Evolutionary conservation across 2,329 filamentous ascomycete species (phyloP), one percentile per base, ranked within the genome.

Genomic region (Metarhizium sp.): DNA sequence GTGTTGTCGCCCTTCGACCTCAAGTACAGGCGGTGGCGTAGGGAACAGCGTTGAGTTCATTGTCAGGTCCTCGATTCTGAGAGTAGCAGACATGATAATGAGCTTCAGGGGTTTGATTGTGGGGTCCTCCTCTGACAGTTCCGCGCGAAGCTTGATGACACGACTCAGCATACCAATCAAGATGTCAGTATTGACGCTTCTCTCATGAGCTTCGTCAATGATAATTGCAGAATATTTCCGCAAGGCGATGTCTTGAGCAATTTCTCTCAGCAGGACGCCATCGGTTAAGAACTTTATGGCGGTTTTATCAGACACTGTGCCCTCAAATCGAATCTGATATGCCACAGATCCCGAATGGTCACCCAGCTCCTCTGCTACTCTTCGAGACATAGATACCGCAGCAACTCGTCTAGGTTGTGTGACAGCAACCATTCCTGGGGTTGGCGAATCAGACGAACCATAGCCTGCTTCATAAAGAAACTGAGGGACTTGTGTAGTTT

Each of bases 281-380:
- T 99, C 94, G 0, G 94, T 99, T 92, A 99, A 96, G 73, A 97
- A 99, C 69, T 99, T 99, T 69, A 99, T 83, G 6, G 90, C 88
- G 0, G 94, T 99, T 53, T 90, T 86, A 32, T 84, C 77, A 51
- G 85, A 83, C 2, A 88, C 85, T 0, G 86, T 92, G 51, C 87
- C 90, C 66, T 99, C 94, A 61, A 97, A 99, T 29, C 95, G 87
- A 63, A 99, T 96, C 68, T 92, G 94, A 68, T 97, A 95, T 4
- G 89, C 90, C 6, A 99, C 92, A 50, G 81, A 81, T 30, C 86
- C 77, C n/a, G 84, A 85, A 63, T 86, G 83, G 50, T 88, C 78
- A 1, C 90, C 91, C 46, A 99, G 71, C 67, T 99, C 94, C 59
- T 92, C 85, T 0, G 81, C 84, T 25, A 99, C 92, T 67, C 94